phyloP scores from a whole-genome alignment of 2,329 filamentous ascomycete genomes.

The Trichocomaceae sp. region DNA sequence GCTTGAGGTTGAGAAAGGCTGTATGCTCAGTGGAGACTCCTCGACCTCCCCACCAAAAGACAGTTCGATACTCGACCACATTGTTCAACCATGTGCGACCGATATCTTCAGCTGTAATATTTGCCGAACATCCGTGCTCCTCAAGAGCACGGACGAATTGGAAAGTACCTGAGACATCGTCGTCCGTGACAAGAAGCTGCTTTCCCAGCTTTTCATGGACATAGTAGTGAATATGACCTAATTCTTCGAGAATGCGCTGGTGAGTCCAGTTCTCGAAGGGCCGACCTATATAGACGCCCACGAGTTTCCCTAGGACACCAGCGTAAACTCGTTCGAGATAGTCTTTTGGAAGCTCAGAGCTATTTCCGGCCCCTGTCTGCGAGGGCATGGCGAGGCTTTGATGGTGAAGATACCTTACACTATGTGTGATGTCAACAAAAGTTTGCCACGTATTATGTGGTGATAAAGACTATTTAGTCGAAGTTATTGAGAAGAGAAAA shows the following conservation, averaged over 20 bases:
- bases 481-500: no score
- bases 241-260: neutral
- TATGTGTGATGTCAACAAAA: no score
- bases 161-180: neutral
- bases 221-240: neutral
- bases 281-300: neutral
- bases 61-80: neutral
- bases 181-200: neutral
- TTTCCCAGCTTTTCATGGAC: neutral
- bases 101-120: neutral
- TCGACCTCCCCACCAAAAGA: neutral
- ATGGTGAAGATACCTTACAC: no score
- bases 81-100: neutral
- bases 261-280: neutral
- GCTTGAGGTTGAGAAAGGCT: neutral
- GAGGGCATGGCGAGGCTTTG: no score
- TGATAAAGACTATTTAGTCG: no score
- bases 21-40: neutral
- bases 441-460: no score
- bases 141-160: neutral
- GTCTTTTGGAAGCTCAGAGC: no score
- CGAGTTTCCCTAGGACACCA: neutral
- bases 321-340: slow-evolving; percentile 1
- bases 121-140: neutral
- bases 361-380: no score